phyloP scores from a whole-genome alignment of 768 basidiomycete genomes.

The Amylocystis lapponica region DNA sequence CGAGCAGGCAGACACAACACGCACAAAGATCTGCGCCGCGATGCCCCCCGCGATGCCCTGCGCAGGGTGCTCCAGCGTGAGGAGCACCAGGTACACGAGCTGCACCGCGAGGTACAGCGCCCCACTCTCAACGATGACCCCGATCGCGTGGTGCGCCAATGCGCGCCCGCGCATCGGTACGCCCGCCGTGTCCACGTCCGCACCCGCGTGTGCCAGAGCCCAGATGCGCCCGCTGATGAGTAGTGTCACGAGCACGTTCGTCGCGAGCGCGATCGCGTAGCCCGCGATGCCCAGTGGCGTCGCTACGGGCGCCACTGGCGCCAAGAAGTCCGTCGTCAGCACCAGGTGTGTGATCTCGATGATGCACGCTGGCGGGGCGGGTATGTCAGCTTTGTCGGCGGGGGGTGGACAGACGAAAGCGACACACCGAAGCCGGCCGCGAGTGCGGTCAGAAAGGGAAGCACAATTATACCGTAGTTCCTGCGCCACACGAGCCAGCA shows the following conservation, averaged over 20 bases:
- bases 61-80: no score
- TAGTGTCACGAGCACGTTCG: conserved; percentile 36
- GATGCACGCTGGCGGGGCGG: no score
- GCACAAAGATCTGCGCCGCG: conserved; percentile 36
- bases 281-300: conserved; percentile 32
- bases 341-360: no score
- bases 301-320: conserved; percentile 29
- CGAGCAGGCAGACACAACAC: no score
- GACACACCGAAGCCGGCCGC: conserved; percentile 31
- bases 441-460: conserved; percentile 31
- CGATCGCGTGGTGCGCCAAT: conserved; percentile 19
- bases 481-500: conserved; percentile 37
- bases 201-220: conserved; percentile 15
- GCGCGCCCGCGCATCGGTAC: no score
- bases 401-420: no score
- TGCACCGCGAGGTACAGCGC: no score
- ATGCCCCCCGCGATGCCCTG: conserved; percentile 30
- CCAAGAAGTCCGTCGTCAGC: conserved; percentile 18
- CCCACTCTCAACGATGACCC: conserved; percentile 34
- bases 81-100: no score
- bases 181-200: no score
- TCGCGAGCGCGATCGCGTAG: conserved; percentile 34
- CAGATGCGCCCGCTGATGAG: conserved; percentile 38
- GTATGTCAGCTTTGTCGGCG: no score
- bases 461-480: conserved; percentile 26